Base-by-base conservation (phyloP, 2,329 filamentous ascomycete genomes). In the Ambrosiella xylebori region DNA sequence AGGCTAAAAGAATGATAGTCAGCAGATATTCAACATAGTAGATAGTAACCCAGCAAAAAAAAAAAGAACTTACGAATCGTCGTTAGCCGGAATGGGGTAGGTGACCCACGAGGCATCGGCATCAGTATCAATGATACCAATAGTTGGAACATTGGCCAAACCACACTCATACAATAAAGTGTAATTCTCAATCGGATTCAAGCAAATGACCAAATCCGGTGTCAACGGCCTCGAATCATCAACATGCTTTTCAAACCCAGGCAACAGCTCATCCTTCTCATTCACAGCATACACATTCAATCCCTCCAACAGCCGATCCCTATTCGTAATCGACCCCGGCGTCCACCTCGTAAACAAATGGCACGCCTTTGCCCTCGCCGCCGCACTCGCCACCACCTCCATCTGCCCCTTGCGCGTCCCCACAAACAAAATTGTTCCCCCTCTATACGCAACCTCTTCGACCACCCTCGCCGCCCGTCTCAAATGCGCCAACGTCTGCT, bases 31-130 rank as follows among this genome's bases (percentile, higher is more conserved):
- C 27, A 51, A 35, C 19, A 50, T 11, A 49, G 11, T 41, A 8
- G 12, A 17, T 55, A 27, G 8, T 51, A 36, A 27, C 17, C 12
- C n/a, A 19, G 3, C 27, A 38, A 44, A 19, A 35, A 44, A 19
- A 35, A 13, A 51, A 13, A 4, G 41, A 51, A 68, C 76, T 66
- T 69, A 88, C 85, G 84, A 89, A 76, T 98, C 93, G 67, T 98
- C 93, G 69, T 98, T 98, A 55, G 88, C 88, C 1, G 93, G 93
- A 64, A 98, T 96, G 12, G 87, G 86, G 68, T 98, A 98, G 3
- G 93, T 97, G 55, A 97, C 89, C 81, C 87, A 91, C 0, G 88
- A 88, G 0, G 93, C 88, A 70, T 97, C 86, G 1, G 83, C 84
- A 69, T 98, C 86, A 0, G 93, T 97, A 70, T 98, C 93, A 64